Conservation (phyloP, 2,329 filamentous ascomycete genomes). For the Sporothrix luriei region DNA sequence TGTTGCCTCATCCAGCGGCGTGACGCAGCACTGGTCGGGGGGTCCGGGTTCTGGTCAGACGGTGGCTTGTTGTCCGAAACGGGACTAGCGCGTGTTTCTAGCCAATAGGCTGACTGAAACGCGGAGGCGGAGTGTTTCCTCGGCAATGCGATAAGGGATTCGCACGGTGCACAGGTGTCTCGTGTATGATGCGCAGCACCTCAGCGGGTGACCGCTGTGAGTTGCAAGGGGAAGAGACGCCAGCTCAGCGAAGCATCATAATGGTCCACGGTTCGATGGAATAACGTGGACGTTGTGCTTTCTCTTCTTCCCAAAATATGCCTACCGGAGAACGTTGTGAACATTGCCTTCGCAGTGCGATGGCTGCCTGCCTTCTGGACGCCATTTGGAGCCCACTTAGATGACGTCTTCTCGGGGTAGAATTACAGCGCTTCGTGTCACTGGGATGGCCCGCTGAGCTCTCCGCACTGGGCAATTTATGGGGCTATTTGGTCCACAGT, state of each 20-base stretch:
- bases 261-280: neutral
- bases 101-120: slow-evolving; percentile 39
- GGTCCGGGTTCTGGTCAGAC: slow-evolving; percentile 32
- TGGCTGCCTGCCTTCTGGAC: slow-evolving; percentile 2
- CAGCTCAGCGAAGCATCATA: neutral
- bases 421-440: neutral
- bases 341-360: neutral
- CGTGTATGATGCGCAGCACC: slow-evolving; percentile 7
- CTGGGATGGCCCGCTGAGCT: slow-evolving; percentile 12
- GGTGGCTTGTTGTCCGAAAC: slow-evolving; percentile 35
- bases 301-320: neutral
- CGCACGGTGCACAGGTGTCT: slow-evolving; percentile 33
- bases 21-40: slow-evolving; percentile 33
- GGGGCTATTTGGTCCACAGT: slow-evolving; percentile 12
- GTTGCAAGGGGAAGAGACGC: neutral
- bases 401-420: slow-evolving; percentile 21
- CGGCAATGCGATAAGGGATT: slow-evolving; percentile 39
- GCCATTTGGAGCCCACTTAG: neutral
- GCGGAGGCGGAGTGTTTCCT: slow-evolving; percentile 38
- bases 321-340: neutral
- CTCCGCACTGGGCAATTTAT: slow-evolving; percentile 29
- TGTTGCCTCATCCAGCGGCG: slow-evolving; percentile 37
- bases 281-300: neutral
- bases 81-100: slow-evolving; percentile 38
- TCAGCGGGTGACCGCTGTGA: neutral